These are phyloP conservation scores for Cercis canadensis DNA, from an alignment of 306 rosid genomes.

Conservation along the genomic window DNA sequence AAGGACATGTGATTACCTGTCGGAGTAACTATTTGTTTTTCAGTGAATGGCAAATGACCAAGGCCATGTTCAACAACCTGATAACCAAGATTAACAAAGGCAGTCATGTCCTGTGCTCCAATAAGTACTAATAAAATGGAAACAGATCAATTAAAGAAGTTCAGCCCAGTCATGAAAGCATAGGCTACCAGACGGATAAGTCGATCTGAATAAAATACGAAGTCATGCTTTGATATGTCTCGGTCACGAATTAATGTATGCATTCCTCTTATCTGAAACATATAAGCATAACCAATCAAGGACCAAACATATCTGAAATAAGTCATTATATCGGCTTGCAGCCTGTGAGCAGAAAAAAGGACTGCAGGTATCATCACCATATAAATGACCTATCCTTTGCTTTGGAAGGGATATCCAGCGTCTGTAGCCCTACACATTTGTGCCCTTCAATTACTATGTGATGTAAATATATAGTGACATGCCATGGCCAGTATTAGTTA, in stretches of 20 bases:
- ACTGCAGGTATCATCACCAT: constrained; percentile 23
- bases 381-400: constrained; percentile 6
- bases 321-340: constrained; percentile 26
- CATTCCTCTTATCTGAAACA: constrained; percentile 92
- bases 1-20: constrained; percentile 61
- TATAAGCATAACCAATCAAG: constrained; percentile 43
- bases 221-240: constrained; percentile 94
- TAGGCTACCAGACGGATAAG: constrained; percentile 85
- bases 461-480: not conserved
- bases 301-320: constrained; percentile 20
- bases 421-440: constrained; percentile 3
- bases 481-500: not conserved
- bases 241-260: constrained; percentile 91
- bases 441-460: not conserved
- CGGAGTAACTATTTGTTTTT: constrained; percentile 94
- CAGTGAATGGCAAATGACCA: constrained; percentile 96
- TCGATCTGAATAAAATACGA: constrained; percentile 94
- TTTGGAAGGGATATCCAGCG: constrained; percentile 11
- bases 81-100: constrained; percentile 31
- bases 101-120: constrained; percentile 14
- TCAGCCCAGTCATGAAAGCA: constrained; percentile 21
- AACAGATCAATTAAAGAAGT: constrained; percentile 27
- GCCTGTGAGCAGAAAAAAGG: constrained; percentile 4
- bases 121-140: constrained; percentile 23
- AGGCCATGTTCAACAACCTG: constrained; percentile 99